Base-by-base conservation (phyloP, 495 filamentous ascomycete species). In the Chaetomium fimeti region DNA sequence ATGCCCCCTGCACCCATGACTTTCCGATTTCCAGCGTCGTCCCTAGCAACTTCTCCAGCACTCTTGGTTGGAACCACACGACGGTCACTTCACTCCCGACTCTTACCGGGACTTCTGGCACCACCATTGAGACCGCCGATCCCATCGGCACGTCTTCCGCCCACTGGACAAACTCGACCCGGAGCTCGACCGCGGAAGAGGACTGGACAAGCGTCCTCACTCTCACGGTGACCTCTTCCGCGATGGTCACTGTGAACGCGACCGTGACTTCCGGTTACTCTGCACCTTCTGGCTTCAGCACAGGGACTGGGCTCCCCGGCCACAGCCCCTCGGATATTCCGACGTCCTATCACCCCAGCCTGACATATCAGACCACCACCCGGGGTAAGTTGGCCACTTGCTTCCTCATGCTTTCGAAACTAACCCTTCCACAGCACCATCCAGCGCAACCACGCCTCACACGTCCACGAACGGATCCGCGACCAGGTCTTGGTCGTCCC, bases 331-430 rank as follows among this genome's bases (percentile, higher is more conserved):
- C 51, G 0, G 22, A 15, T 2, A 2, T 5, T 11, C 8, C 61
- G 5, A 28, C 45, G 9, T 49, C 65, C 7, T 64, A 68, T 20
- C 51, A 61, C 18, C 51, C 52, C n/a, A 68, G 57, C 38, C 28
- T 68, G 43, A 68, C 66, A 8, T 68, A 68, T 25, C 51, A 43
- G 45, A 64, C 61, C 7, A 60, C 61, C 1, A 2, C 43, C 2
- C 12, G 16, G 15, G 18, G 62, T 52, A 53, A 27, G 43, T 42
- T 27, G 1, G 2, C 40, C 27, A 9, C 27, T 0, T 15, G 12
- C 8, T 32, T 12, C 12, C 16, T 1, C 13, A 27, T 16, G 2
- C 1, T 45, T 1, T 2, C 8, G 7, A 2, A 24, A 11, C 42
- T 55, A 36, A 56, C 9, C 25, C 4, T 1, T 12, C 28, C 53